phyloP scores from a whole-genome alignment of 129 eudicot species.

The Mikania micrantha region DNA sequence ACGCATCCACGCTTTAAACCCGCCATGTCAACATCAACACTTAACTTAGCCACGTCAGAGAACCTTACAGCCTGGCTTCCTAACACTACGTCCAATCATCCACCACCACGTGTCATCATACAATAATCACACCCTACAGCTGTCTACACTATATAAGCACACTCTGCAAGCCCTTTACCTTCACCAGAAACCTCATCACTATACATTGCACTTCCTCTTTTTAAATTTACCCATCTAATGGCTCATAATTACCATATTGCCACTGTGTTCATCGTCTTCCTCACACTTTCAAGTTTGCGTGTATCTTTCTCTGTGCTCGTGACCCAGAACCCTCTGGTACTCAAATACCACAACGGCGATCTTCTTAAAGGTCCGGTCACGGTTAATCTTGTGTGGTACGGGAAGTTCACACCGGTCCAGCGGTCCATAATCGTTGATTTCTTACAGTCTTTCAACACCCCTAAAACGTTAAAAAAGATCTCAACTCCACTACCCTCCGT shows the following conservation, averaged over 20 bases:
- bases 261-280: constrained; percentile 29
- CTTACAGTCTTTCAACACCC: constrained; percentile 39
- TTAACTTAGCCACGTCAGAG: constrained; percentile 27
- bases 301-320: constrained; percentile 42
- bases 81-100: constrained; percentile 5
- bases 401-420: constrained; percentile 57
- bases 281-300: neutral
- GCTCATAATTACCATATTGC: constrained; percentile 29
- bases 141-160: constrained; percentile 38
- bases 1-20: constrained; percentile 25
- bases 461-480: neutral
- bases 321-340: constrained; percentile 38
- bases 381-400: constrained; percentile 79
- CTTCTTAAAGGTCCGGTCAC: constrained; percentile 53
- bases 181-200: too few species aligned
- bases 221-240: constrained; percentile 21
- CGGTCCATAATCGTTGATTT: constrained; percentile 58
- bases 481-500: constrained; percentile 39
- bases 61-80: constrained; percentile 43
- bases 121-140: constrained; percentile 25
- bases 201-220: neutral
- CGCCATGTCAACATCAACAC: constrained; percentile 28
- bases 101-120: constrained; percentile 23
- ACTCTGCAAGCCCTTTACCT: neutral
- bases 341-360: constrained; percentile 66